Evolutionary conservation across 345 rosid species (phyloP).

Genomic region (Dipteronia dyeriana): DNA sequence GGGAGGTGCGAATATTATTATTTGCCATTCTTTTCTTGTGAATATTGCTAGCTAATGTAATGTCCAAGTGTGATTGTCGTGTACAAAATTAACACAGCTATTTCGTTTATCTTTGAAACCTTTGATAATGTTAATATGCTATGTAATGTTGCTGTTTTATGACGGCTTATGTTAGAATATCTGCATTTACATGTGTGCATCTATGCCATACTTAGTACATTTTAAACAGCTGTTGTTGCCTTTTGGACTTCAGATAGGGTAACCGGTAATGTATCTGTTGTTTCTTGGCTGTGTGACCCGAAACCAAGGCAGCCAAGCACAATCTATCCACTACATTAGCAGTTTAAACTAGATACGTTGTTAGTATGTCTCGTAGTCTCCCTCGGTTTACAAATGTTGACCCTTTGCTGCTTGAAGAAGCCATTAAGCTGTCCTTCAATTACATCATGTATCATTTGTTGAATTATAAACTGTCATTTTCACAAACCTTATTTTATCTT

Average conservation of each 20-base stretch:
- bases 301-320: no score
- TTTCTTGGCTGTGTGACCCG: no score
- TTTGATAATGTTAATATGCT: background rate
- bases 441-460: background rate
- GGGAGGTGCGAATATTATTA: constrained; percentile 11
- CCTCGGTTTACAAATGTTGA: no score
- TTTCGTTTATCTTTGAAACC: background rate
- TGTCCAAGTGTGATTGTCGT: background rate
- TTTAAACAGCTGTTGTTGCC: background rate
- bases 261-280: no score
- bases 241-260: no score
- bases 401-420: no score
- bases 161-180: background rate
- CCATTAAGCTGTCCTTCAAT: no score
- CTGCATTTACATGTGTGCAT: background rate
- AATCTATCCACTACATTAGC: no score
- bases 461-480: background rate
- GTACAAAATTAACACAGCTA: background rate
- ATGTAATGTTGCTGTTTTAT: background rate
- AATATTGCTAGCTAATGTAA: constrained; percentile 18
- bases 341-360: no score
- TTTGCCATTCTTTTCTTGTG: constrained; percentile 8
- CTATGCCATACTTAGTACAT: background rate
- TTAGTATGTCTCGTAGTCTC: no score
- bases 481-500: background rate